These are phyloP conservation scores for Bacidia gigantensis DNA, from an alignment of 495 filamentous ascomycete genomes.

Conservation along the genomic window DNA sequence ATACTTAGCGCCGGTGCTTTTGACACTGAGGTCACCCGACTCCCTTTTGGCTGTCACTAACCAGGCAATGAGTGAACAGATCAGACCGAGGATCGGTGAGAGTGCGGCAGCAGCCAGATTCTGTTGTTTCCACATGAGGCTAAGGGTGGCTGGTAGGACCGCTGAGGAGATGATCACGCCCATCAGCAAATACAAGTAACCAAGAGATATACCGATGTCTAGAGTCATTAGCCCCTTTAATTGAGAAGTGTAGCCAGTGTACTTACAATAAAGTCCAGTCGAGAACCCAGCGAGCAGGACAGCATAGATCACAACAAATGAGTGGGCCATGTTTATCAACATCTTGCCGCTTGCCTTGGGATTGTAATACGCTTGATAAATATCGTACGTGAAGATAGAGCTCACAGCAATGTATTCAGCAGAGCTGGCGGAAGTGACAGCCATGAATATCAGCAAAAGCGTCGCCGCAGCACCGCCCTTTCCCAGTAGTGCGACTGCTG, in stretches of 20 bases:
- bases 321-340: slow-evolving; percentile 77
- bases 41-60: slow-evolving; percentile 74
- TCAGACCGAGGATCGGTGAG: slow-evolving; percentile 65
- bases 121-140: slow-evolving; percentile 69
- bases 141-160: slow-evolving; percentile 70
- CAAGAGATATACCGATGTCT: slow-evolving; percentile 51
- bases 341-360: slow-evolving; percentile 47
- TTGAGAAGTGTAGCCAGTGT: slow-evolving; percentile 17
- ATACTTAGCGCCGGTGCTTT: slow-evolving; percentile 62
- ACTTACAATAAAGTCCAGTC: slow-evolving; percentile 54
- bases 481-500: slow-evolving; percentile 77
- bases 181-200: slow-evolving; percentile 78
- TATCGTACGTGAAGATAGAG: slow-evolving; percentile 86
- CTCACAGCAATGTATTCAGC: slow-evolving; percentile 87
- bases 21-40: slow-evolving; percentile 58
- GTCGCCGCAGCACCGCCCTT: slow-evolving; percentile 77
- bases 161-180: slow-evolving; percentile 80
- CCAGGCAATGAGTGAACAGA: slow-evolving; percentile 71
- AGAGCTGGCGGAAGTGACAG: slow-evolving; percentile 81
- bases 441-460: slow-evolving; percentile 87
- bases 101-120: slow-evolving; percentile 65
- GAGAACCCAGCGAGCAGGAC: slow-evolving; percentile 75
- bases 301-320: slow-evolving; percentile 60
- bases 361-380: slow-evolving; percentile 53
- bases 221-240: not conserved